Base-by-base conservation (phyloP, 345 rosid genomes). In the Odontarrhena argentea region DNA sequence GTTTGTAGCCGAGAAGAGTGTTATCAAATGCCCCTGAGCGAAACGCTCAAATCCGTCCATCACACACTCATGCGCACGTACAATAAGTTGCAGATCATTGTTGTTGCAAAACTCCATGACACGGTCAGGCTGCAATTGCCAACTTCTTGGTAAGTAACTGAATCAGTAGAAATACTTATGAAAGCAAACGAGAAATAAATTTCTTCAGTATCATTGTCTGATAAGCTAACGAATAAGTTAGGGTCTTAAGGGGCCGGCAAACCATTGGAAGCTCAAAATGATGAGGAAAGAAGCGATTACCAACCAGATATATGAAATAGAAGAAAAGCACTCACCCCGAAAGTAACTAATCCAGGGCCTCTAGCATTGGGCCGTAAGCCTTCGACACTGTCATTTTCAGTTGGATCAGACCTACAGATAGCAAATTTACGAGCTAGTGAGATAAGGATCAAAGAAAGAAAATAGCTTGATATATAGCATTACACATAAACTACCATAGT, bases 31-130 rank as follows among this genome's bases (percentile, higher is more conserved):
- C 61, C 97, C 99, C 48, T 94, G 96, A 0, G 97, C 99, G 36
- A 94, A 91, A 22, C 97, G 97, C 83, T 91, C 97, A 69, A 94
- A 94, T 43, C 99, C 99, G 49, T 94, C 99, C 99, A 94, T 94
- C 68, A 94, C 99, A 25, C 97, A 94, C 78, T 94, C 99, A 51
- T 94, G 97, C 41, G 97, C 99, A 60, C 97, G 95, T 28, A 94
- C 96, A 74, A 94, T 94, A 77, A 94, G 76, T 77, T 94, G 96
- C 58, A 94, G 97, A 76, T 94, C 99, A 73, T 94, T 94, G 83
- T 94, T 94, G 63, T 82, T 88, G 75, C 99, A 94, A 69, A 94
- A 94, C 68, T 94, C 97, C 99, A 94, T 91, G 37, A 94, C 99
- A 59, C 96, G 92, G 76, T 94, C 99, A 34, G 99, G 97, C 99